Base-by-base conservation (phyloP, 2,329 filamentous ascomycete species). In the Endoconidiophora polonica region DNA sequence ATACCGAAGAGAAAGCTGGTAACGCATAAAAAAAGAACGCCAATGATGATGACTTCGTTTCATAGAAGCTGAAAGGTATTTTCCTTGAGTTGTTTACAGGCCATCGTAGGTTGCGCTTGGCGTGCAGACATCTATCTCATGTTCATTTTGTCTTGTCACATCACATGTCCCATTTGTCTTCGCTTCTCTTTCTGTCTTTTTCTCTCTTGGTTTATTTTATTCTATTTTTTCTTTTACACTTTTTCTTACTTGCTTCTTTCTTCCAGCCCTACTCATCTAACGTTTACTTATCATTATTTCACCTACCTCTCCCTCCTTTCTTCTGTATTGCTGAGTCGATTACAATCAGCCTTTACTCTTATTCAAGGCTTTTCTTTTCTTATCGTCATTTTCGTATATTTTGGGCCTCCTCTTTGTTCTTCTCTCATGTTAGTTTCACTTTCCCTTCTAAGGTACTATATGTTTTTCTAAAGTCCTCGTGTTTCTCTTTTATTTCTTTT, bases 1-100 rank as follows among this genome's bases (percentile, higher is more conserved):
- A 98, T 64, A 98, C 91, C 2, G 79, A 88, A 51, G 91, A 98
- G 70, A 94, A 95, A 72, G 76, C 79, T 33, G 86, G 87, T 33
- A 96, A 96, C 63, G 62, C 66, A 57, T 76, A 66, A 59, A 44
- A 33, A 33, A 33, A 29, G 12, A 1, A n/a, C 29, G 40, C n/a
- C 12, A 26, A 20, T 20, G 40, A 18, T 3, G 23, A 26, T 26
- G 29, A 33, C 29, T 29, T 7, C 5, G 20, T 44, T 24, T 14
- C 12, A 33, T 12, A 12, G 12, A 12, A 33, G 12, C 29, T 33
- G 29, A 12, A 29, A 12, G 5, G 12, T 33, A 33, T 7, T 24
- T 44, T 29, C 22, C 3, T 23, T 26, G n/a, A 44, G 18, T 9
- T 22, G 41, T n/a, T 44, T 18, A 26, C 6, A 5, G 16, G 42